A percentile compares a stretch with the other conserved stretches of the same genome.
Evolutionary conservation across 164 flowering plant genomes (phyloP).

Genomic region (Cinnamomum chago): DNA sequence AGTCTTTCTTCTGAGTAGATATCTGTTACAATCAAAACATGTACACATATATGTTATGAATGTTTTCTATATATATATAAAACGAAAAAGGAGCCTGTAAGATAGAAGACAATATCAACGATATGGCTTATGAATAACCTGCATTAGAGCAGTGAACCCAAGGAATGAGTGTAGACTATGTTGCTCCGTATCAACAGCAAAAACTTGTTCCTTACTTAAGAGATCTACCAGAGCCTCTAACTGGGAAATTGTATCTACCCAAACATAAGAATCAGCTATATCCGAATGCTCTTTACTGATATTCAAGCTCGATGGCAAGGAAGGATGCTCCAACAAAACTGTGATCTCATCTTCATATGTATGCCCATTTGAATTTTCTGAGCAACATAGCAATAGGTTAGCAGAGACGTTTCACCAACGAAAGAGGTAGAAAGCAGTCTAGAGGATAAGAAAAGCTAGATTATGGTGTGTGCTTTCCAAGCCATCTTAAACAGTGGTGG

Average conservation of each 20-base stretch:
- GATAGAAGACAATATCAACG: not conserved
- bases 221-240: conserved; percentile 51
- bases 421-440: not conserved
- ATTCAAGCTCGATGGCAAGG: not conserved
- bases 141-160: conserved; percentile 85
- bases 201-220: conserved; percentile 53
- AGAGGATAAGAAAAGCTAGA: not conserved
- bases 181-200: conserved; percentile 93
- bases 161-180: conserved; percentile 81
- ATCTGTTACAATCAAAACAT: conserved; percentile 37
- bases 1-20: conserved; percentile 70
- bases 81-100: not conserved
- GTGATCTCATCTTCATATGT: conserved; percentile 27
- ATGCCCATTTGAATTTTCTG: conserved; percentile 21
- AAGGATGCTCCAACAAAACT: conserved; percentile 19
- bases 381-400: not conserved
- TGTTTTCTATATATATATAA: not conserved
- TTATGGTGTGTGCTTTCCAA: not conserved
- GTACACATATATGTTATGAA: not conserved
- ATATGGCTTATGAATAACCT: conserved; percentile 29
- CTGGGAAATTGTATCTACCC: conserved; percentile 65
- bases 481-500: not conserved
- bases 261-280: conserved; percentile 42
- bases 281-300: conserved; percentile 14
- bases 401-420: not conserved